A percentile compares a stretch with the other conserved stretches of the same genome.
Conservation (phyloP, 2,329 filamentous ascomycete genomes). For the Exophiala calicioides region DNA sequence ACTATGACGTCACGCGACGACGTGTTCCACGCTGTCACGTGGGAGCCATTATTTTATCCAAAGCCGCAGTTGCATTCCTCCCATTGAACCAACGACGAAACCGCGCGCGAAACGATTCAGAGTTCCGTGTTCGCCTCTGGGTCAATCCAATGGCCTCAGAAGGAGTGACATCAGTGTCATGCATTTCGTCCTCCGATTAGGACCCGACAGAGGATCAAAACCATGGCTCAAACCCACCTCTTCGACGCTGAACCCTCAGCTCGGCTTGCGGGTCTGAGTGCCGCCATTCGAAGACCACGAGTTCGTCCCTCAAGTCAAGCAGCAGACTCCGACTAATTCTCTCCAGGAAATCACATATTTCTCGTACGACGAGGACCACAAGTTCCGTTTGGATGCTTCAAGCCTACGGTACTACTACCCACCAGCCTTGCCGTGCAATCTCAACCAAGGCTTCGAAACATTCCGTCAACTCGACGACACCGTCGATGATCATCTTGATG, state of each 20-base stretch:
- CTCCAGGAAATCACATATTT: conserved; percentile 86
- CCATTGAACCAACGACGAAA: too few species aligned
- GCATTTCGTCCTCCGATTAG: neutral
- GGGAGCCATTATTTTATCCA: too few species aligned
- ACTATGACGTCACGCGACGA: too few species aligned
- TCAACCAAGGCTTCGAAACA: conserved; percentile 76
- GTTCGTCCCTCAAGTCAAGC: conserved; percentile 46
- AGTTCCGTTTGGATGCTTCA: conserved; percentile 72
- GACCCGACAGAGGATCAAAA: too few species aligned
- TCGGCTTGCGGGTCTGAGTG: conserved; percentile 67
- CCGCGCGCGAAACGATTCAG: too few species aligned
- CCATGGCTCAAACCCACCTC: conserved; percentile 25
- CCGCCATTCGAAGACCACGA: conserved; percentile 73
- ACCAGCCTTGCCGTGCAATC: conserved; percentile 67
- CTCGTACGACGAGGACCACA: conserved; percentile 84
- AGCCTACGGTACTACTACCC: conserved; percentile 89
- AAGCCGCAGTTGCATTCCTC: too few species aligned
- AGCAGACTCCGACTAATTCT: conserved; percentile 2
- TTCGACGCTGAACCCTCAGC: conserved; percentile 71
- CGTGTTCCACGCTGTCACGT: too few species aligned
- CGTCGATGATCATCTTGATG: conserved; percentile 83
- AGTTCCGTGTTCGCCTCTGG: too few species aligned
- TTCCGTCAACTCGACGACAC: conserved; percentile 83
- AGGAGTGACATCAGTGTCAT: neutral
- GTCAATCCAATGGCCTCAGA: neutral